phyloP scores from a whole-genome alignment of 2,329 filamentous ascomycete species.

The Berkeleyomyces basicola region DNA sequence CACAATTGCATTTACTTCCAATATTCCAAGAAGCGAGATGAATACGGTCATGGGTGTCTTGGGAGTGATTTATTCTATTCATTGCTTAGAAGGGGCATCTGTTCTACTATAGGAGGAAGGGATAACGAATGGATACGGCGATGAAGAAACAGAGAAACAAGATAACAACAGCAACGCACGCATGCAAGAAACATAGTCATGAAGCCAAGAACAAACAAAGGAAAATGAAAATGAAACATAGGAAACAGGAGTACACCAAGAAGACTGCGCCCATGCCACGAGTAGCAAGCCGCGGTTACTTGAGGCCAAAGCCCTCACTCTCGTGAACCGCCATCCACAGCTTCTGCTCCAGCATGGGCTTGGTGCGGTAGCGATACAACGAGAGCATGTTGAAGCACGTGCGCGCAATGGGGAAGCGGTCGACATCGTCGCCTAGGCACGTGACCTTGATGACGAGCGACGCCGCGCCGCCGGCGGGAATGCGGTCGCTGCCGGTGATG shows the following conservation, averaged over 20 bases:
- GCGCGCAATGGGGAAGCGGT: conserved; percentile 66
- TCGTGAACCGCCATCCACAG: conserved; percentile 78
- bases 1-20: not conserved
- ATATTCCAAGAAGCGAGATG: not conserved
- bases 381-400: conserved; percentile 84
- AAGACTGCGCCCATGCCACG: no score
- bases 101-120: not conserved
- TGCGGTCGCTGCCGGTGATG: conserved; percentile 78
- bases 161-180: not conserved
- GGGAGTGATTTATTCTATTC: not conserved
- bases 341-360: conserved; percentile 49
- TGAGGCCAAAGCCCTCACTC: conserved; percentile 84
- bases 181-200: not conserved
- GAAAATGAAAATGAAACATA: not conserved
- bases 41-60: not conserved
- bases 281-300: conserved; percentile 29
- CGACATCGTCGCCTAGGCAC: conserved; percentile 57
- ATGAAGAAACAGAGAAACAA: not conserved
- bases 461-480: conserved; percentile 73
- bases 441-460: conserved; percentile 61
- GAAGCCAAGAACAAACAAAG: not conserved
- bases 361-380: conserved; percentile 54
- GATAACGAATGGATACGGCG: not conserved
- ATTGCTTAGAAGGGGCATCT: not conserved
- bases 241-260: no score